These are phyloP conservation scores for Lodderomyces margitis DNA, from an alignment of 1,139 yeast genomes.

Conservation along the genomic window DNA sequence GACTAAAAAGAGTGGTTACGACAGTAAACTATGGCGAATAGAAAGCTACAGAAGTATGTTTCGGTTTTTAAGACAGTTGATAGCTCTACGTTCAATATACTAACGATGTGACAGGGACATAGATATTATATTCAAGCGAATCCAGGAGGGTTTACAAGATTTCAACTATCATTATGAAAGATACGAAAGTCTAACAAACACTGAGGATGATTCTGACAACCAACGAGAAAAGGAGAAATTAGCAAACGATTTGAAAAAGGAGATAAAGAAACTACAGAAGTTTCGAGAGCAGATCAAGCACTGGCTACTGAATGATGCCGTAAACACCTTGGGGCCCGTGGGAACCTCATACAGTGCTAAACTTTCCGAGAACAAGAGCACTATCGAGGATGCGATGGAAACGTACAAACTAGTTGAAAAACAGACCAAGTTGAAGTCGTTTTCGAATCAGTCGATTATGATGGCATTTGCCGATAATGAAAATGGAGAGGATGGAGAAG, in stretches of 20 bases:
- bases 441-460: slow-evolving; percentile 47
- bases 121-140: slow-evolving; percentile 93
- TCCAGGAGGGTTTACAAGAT: slow-evolving; percentile 86
- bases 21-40: slow-evolving; percentile 29
- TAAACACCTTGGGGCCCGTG: slow-evolving; percentile 44
- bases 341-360: slow-evolving; percentile 22
- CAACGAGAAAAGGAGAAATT: slow-evolving; percentile 94
- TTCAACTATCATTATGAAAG: slow-evolving; percentile 55
- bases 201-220: slow-evolving; percentile 61
- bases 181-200: slow-evolving; percentile 40
- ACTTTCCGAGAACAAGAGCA: slow-evolving; percentile 40
- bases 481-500: slow-evolving; percentile 16
- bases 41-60: slow-evolving; percentile 50
- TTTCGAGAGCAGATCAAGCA: slow-evolving; percentile 93
- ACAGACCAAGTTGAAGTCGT: slow-evolving; percentile 44
- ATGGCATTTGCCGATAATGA: slow-evolving; percentile 41
- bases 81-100: no score
- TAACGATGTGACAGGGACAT: slow-evolving; percentile 54
- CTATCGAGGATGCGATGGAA: slow-evolving; percentile 51
- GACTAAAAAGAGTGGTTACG: neutral
- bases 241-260: slow-evolving; percentile 90
- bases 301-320: slow-evolving; percentile 60
- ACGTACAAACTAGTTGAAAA: slow-evolving; percentile 48
- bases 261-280: slow-evolving; percentile 91
- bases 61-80: no score